phyloP scores from a whole-genome alignment of 2,329 filamentous ascomycete species.

The Nemania serpens region DNA sequence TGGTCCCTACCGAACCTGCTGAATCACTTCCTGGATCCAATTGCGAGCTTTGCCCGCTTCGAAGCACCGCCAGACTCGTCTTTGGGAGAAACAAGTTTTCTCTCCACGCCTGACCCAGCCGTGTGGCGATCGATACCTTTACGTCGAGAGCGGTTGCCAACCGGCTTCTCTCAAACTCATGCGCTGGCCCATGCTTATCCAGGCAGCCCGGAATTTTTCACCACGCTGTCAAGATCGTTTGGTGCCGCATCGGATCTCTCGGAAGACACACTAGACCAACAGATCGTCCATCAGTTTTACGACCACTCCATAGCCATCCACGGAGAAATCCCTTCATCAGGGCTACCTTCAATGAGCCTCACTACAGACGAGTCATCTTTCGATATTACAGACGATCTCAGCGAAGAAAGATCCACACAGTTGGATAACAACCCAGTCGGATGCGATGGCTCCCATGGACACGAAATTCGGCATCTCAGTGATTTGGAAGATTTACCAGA shows the following conservation, averaged over 20 bases:
- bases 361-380: constrained; percentile 44
- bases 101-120: constrained; percentile 39
- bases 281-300: constrained; percentile 68
- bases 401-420: constrained; percentile 41
- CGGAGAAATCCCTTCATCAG: constrained; percentile 66
- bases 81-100: constrained; percentile 23
- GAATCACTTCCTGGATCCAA: constrained; percentile 48
- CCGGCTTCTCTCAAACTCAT: constrained; percentile 59
- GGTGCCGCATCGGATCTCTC: constrained; percentile 32
- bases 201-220: constrained; percentile 53
- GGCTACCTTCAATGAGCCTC: constrained; percentile 48
- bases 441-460: constrained; percentile 32
- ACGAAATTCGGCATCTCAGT: constrained; percentile 53
- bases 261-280: constrained; percentile 43
- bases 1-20: constrained; percentile 49
- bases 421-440: constrained; percentile 27
- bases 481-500: constrained; percentile 73
- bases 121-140: constrained; percentile 62
- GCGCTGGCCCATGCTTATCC: constrained; percentile 40
- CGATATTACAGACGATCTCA: constrained; percentile 41
- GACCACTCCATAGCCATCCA: constrained; percentile 77
- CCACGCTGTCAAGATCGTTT: constrained; percentile 48
- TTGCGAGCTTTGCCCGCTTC: constrained; percentile 38
- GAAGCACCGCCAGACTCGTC: constrained; percentile 16
- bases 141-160: constrained; percentile 50